Evolutionary conservation across 2,329 filamentous ascomycete genomes (phyloP).

Genomic region (Colletotrichum magnum): DNA sequence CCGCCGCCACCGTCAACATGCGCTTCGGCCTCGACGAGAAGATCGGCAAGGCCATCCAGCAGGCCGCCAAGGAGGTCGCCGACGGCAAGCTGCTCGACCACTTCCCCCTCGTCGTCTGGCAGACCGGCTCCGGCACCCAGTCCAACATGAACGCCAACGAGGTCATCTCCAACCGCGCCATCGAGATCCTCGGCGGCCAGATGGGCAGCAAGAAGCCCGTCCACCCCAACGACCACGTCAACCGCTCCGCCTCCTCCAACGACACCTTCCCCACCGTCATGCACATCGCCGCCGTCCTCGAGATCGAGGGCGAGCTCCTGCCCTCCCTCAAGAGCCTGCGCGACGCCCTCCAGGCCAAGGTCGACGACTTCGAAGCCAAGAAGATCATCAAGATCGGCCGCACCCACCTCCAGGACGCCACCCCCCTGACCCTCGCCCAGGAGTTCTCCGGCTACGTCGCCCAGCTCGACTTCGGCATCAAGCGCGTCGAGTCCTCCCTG

Average conservation of each 20-base stretch:
- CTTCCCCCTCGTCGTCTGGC: slow-evolving; percentile 99
- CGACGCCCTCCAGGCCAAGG: slow-evolving; percentile 88
- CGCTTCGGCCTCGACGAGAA: slow-evolving; percentile 83
- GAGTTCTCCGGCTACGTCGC: slow-evolving; percentile 98
- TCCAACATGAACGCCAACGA: slow-evolving; percentile 99
- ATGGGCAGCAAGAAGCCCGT: slow-evolving; percentile 99
- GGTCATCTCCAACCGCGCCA: slow-evolving; percentile 98
- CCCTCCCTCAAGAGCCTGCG: slow-evolving; percentile 87
- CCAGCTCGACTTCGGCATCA: slow-evolving; percentile 91
- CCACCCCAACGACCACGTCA: slow-evolving; percentile 99
- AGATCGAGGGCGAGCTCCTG: slow-evolving; percentile 88
- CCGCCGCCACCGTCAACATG: slow-evolving; percentile 96
- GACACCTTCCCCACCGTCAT: slow-evolving; percentile 99
- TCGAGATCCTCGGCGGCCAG: slow-evolving; percentile 93
- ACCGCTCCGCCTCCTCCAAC: slow-evolving; percentile 98
- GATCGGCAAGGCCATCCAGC: slow-evolving; percentile 92
- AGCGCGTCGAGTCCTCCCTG: slow-evolving; percentile 85
- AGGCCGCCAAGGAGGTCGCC: slow-evolving; percentile 94
- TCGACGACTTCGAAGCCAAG: slow-evolving; percentile 85
- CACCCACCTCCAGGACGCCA: slow-evolving; percentile 97
- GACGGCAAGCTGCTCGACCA: slow-evolving; percentile 95
- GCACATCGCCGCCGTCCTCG: slow-evolving; percentile 97
- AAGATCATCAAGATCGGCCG: slow-evolving; percentile 99
- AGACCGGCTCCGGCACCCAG: slow-evolving; percentile 98
- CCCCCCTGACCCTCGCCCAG: slow-evolving; percentile 93